A percentile compares a stretch with the other conserved stretches of the same genome.
Conservation (phyloP, 306 rosid genomes). For the Prunus mongolica region DNA sequence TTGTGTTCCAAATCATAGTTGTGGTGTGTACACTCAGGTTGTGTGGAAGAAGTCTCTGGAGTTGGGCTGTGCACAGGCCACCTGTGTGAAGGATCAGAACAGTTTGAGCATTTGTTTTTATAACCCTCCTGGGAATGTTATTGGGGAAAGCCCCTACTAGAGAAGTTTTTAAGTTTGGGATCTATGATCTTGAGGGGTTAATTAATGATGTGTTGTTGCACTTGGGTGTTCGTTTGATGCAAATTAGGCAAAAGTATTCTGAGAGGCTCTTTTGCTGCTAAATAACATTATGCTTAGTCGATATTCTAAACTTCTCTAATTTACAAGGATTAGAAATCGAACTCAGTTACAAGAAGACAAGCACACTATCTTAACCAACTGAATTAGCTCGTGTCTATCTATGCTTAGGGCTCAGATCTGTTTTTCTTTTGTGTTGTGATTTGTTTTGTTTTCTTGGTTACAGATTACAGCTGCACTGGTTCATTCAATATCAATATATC, state of each 20-base stretch:
- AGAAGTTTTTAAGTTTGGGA: background rate
- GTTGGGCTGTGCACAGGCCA: constrained; percentile 64
- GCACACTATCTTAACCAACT: too few species aligned
- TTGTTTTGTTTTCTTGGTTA: background rate
- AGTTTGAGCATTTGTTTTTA: constrained; percentile 70
- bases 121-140: constrained; percentile 65
- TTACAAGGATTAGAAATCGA: too few species aligned
- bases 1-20: constrained; percentile 45
- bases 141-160: constrained; percentile 71
- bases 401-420: background rate
- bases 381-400: too few species aligned
- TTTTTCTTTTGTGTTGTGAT: background rate
- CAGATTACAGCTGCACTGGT: background rate
- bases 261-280: background rate
- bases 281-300: background rate
- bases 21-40: constrained; percentile 83
- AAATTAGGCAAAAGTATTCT: background rate
- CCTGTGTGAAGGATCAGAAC: constrained; percentile 46
- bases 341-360: too few species aligned
- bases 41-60: constrained; percentile 69
- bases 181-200: background rate
- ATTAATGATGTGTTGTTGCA: background rate
- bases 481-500: background rate
- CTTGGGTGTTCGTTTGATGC: background rate
- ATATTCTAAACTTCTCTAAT: too few species aligned